These are phyloP conservation scores for Blastocystis sp. DNA, from an alignment of 352 stramenopile species.

Conservation along the genomic window DNA sequence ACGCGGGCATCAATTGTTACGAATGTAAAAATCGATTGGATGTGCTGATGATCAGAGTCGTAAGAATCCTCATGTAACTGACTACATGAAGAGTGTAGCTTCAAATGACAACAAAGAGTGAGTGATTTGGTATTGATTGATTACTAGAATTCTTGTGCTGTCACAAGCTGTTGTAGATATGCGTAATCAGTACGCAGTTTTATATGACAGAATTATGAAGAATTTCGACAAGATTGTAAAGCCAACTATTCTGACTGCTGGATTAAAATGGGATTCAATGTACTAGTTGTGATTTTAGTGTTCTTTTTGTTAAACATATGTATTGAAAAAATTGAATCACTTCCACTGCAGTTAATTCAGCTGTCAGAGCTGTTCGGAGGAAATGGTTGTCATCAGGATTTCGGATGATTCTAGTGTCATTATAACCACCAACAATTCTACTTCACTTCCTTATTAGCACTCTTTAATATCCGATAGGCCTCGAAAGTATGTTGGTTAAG, in stretches of 20 bases:
- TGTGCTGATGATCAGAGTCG: conserved; percentile 24
- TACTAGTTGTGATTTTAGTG: conserved; percentile 47
- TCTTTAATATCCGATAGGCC: not conserved
- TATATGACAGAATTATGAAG: conserved; percentile 65
- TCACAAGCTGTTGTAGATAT: conserved; percentile 62
- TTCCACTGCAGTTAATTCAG: not conserved
- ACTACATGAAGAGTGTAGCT: conserved; percentile 33
- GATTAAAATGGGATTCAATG: conserved; percentile 62
- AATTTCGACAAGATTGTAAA: conserved; percentile 68
- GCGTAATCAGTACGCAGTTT: conserved; percentile 45
- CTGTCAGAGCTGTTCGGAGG: not conserved
- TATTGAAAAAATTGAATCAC: not conserved
- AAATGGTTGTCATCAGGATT: conserved; percentile 27
- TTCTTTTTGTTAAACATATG: not conserved
- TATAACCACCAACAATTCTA: not conserved
- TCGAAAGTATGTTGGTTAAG: conserved; percentile 52
- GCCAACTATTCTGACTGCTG: not conserved
- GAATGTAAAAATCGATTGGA: not conserved
- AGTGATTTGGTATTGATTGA: not conserved
- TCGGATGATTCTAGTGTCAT: not conserved
- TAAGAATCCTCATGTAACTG: conserved; percentile 28
- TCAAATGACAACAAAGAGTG: conserved; percentile 53
- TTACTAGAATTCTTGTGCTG: conserved; percentile 26
- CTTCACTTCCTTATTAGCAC: not conserved
- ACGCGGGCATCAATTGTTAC: conserved; percentile 23